Evolutionary conservation across 306 rosid species (phyloP).

Genomic region (Rubus idaeus): DNA sequence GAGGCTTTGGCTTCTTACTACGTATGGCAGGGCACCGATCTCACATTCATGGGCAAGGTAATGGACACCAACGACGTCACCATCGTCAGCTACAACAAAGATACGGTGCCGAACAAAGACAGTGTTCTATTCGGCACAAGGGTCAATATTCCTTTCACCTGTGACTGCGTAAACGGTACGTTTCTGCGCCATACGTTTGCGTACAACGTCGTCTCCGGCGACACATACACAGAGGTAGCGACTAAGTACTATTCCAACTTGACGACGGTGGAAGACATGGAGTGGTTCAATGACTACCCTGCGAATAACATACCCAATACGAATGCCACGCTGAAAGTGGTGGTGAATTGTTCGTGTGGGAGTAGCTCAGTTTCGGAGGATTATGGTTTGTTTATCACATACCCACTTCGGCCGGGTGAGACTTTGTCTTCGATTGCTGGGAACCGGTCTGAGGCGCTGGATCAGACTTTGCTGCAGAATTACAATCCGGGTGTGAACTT

Average conservation of each 20-base stretch:
- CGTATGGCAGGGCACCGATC: neutral
- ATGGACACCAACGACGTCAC: slow-evolving; percentile 9
- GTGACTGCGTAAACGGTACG: slow-evolving; percentile 48
- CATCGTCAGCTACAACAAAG: slow-evolving; percentile 39
- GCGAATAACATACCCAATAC: slow-evolving; percentile 19
- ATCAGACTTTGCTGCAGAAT: slow-evolving; percentile 37
- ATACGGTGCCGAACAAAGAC: slow-evolving; percentile 10
- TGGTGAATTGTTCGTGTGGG: slow-evolving; percentile 73
- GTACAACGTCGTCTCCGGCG: slow-evolving; percentile 33
- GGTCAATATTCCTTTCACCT: slow-evolving; percentile 51
- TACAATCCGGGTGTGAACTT: slow-evolving; percentile 58
- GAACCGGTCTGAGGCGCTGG: slow-evolving; percentile 1
- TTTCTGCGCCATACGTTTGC: slow-evolving; percentile 62
- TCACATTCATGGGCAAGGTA: slow-evolving; percentile 5
- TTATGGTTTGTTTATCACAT: slow-evolving; percentile 69
- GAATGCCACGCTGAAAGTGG: slow-evolving; percentile 37
- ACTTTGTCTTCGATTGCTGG: slow-evolving; percentile 28
- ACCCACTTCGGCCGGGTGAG: slow-evolving; percentile 48
- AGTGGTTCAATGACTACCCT: slow-evolving; percentile 38
- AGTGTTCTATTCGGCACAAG: neutral
- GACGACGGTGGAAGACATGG: slow-evolving; percentile 49
- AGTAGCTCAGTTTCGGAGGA: slow-evolving; percentile 41
- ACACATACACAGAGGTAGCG: slow-evolving; percentile 47
- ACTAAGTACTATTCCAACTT: slow-evolving; percentile 33
- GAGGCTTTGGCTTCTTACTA: slow-evolving; percentile 66